A percentile compares a stretch with the other conserved stretches of the same genome.
Evolutionary conservation across 805 yeast species (phyloP).

Genomic region (Saccharomycopsis selenospora): DNA sequence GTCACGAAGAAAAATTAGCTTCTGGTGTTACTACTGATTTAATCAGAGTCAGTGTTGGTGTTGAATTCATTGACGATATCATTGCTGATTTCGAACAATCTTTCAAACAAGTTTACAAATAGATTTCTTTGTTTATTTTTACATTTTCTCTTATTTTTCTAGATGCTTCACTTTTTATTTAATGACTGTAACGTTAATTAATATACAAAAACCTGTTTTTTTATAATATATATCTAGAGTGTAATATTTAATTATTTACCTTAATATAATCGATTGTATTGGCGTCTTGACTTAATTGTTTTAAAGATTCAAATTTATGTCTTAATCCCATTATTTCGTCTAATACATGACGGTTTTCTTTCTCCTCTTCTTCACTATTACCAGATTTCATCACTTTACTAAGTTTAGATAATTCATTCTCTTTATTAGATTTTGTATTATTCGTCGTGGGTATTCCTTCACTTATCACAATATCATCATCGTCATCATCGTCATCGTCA

Average conservation of each 20-base stretch:
- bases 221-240: too few species aligned
- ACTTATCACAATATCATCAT: background rate
- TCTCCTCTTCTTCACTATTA: background rate
- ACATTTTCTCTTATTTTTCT: too few species aligned
- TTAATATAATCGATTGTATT: background rate
- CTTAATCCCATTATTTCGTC: constrained; percentile 1
- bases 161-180: too few species aligned
- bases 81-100: constrained; percentile 86
- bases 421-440: background rate
- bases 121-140: background rate
- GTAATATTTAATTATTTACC: too few species aligned
- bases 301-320: background rate
- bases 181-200: too few species aligned
- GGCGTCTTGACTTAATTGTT: background rate
- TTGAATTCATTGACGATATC: constrained; percentile 86
- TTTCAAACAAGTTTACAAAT: constrained; percentile 31
- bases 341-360: background rate
- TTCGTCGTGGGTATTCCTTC: background rate
- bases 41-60: constrained; percentile 85
- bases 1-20: constrained; percentile 68
- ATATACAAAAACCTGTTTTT: too few species aligned
- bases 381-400: background rate
- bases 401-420: background rate
- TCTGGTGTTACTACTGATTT: constrained; percentile 87
- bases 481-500: constrained; percentile 4